Base-by-base conservation (phyloP, 129 eudicot genomes). In the Lonicera japonica region DNA sequence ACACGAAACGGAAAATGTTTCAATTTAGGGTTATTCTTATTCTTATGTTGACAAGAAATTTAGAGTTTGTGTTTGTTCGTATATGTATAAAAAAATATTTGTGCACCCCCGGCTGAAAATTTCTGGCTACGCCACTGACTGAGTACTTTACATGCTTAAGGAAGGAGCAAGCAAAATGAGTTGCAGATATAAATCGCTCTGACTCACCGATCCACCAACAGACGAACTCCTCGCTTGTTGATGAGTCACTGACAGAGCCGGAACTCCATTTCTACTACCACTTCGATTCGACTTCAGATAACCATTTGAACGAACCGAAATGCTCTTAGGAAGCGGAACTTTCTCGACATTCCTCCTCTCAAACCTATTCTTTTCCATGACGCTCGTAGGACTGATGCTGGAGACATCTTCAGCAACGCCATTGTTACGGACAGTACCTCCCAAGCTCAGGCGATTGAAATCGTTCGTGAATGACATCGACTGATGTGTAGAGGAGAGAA, bases 281-380 rank as follows among this genome's bases (percentile, higher is more conserved):
- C 60, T 65, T 20, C 19, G 66, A 62, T 25, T 70, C 60, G 40
- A 38, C 66, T 83, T 83, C 72, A 64, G 61, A 62, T 77, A 83
- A 46, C 86, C 86, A 22, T 68, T 75, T 13, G 91, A 83, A 39
- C 91, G 83, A 63, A 87, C 88, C 0, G 95, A 83, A 34, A 83
- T 83, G 77, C 85, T 87, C 75, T 83, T 87, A 7, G 90, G 90
- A 72, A 81, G 61, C 13, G 83, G 23, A 54, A 52, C 64, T 63
- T 75, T 60, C 60, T 72, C 82, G 55, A 57, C 46, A 21, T 17
- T 74, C 16, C 73, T 69, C 38, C 71, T 73, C 10, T 57, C 76
- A 53, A 77, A 55, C n/a, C 65, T 73, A 25, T 79, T 79, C 1
- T 65, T 74, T 62, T 82, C 81, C 20, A 81, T 81, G 13, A 77